Base-by-base conservation (phyloP, 139 green algal genomes). In the Chlamydomonas sphaeroides region DNA sequence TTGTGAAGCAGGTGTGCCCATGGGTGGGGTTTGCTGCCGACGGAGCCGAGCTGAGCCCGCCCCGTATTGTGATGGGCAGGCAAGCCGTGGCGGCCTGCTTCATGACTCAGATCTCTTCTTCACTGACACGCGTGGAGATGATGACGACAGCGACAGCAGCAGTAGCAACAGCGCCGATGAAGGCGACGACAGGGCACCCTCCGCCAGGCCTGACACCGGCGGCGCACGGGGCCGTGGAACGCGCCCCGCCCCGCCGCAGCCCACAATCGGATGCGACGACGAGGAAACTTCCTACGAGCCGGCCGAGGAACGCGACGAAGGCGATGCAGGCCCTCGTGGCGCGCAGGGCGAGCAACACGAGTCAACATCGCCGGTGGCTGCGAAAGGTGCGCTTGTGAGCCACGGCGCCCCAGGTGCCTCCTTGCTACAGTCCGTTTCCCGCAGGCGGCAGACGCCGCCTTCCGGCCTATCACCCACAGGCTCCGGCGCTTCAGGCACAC, bases 1-100 rank as follows among this genome's bases (percentile, higher is more conserved):
- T 89, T 2, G 26, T 86, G 7, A 78, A 67, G 23, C 35, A 88
- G 84, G 84, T 80, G 30, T n/a, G n/a, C n/a, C n/a, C n/a, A n/a
- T n/a, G n/a, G n/a, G n/a, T n/a, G 32, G 26, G 48, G 49, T 59
- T 59, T 2, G 33, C n/a, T n/a, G n/a, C n/a, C n/a, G n/a, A n/a
- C n/a, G n/a, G n/a, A n/a, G n/a, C 59, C 49, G 20, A 3, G 33
- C 56, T 3, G 30, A 3, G 5, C 33, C 49, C 26, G 45, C 68
- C 39, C n/a, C n/a, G 6, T 75, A 48, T 23, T 39, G 38, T 51
- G 28, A n/a, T 32, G n/a, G n/a, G n/a, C n/a, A n/a, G n/a, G n/a
- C n/a, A n/a, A n/a, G n/a, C n/a, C 36, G 18, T 5, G 57, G 65
- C 25, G 38, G 57, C 0, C 41, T 74, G 32, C 41, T 77, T 23